Conservation (phyloP, 2,329 filamentous ascomycete genomes). For the Cladosporium phlei region DNA sequence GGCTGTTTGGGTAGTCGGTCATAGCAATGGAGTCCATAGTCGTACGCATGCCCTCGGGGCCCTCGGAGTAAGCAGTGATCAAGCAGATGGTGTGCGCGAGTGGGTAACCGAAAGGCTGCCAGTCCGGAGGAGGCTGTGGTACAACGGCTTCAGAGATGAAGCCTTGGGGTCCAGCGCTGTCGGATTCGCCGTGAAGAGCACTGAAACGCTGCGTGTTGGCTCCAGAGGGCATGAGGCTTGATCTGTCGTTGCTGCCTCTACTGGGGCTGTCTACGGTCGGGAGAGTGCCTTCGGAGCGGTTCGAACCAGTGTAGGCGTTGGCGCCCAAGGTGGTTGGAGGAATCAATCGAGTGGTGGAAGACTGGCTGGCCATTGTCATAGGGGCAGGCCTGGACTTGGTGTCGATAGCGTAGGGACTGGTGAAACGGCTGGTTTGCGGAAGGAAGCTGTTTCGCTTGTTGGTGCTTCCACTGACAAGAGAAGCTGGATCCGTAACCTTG, state of each 20-base stretch:
- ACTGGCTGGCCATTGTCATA: slow-evolving; percentile 94
- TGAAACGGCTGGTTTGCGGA: slow-evolving; percentile 91
- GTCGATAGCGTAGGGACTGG: slow-evolving; percentile 78
- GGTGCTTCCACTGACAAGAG: slow-evolving; percentile 60
- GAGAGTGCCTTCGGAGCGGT: slow-evolving; percentile 54
- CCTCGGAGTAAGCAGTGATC: slow-evolving; percentile 96
- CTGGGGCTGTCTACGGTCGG: slow-evolving; percentile 37
- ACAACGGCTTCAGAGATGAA: slow-evolving; percentile 96
- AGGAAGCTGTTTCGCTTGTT: slow-evolving; percentile 86
- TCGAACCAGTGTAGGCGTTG: slow-evolving; percentile 63
- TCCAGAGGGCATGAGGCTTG: slow-evolving; percentile 23
- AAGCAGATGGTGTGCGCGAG: slow-evolving; percentile 89
- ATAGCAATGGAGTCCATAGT: slow-evolving; percentile 94
- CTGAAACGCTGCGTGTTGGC: slow-evolving; percentile 46
- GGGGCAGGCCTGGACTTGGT: slow-evolving; percentile 55
- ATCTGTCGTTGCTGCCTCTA: slow-evolving; percentile 18
- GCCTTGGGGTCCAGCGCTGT: slow-evolving; percentile 75
- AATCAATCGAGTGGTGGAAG: slow-evolving; percentile 66
- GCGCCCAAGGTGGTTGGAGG: slow-evolving; percentile 47
- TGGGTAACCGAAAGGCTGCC: slow-evolving; percentile 94
- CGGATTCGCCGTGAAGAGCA: slow-evolving; percentile 53
- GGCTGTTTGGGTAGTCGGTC: slow-evolving; percentile 98
- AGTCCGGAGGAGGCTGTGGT: slow-evolving; percentile 91
- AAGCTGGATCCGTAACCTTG: slow-evolving; percentile 68
- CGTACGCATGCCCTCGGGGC: slow-evolving; percentile 83